These are phyloP conservation scores for Pichia sp. DNA, from an alignment of 1,139 yeast species.

Conservation along the genomic window DNA sequence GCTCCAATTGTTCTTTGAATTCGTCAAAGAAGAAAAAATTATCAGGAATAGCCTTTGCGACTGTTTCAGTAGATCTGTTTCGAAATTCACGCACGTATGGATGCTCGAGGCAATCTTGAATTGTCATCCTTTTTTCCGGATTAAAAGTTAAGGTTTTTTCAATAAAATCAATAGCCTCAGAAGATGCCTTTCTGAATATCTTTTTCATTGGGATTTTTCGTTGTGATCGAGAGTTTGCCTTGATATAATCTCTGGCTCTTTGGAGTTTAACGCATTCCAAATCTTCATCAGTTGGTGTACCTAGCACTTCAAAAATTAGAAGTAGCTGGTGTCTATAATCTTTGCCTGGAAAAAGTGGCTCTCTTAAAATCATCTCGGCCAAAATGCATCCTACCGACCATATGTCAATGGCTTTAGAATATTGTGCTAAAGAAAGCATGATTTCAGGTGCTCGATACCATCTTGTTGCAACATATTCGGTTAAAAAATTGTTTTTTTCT, in stretches of 20 bases:
- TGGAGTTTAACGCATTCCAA: constrained; percentile 70
- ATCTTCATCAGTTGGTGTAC: constrained; percentile 83
- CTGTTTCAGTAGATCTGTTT: constrained; percentile 79
- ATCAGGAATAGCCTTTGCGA: constrained; percentile 61
- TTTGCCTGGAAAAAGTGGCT: constrained; percentile 89
- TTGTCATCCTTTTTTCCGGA: constrained; percentile 71
- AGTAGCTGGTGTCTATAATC: constrained; percentile 89
- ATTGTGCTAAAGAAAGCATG: constrained; percentile 89
- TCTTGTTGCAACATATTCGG: constrained; percentile 95
- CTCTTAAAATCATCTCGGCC: constrained; percentile 83
- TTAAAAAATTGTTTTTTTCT: constrained; percentile 49
- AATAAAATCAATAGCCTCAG: constrained; percentile 69
- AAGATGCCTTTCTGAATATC: constrained; percentile 43
- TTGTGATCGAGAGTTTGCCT: constrained; percentile 66
- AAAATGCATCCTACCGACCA: constrained; percentile 97
- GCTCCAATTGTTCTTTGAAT: constrained; percentile 55
- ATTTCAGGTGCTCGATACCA: constrained; percentile 98
- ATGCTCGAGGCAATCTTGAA: constrained; percentile 72
- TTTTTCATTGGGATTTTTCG: constrained; percentile 46
- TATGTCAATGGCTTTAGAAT: constrained; percentile 90
- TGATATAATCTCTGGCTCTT: constrained; percentile 81
- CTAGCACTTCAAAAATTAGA: constrained; percentile 80
- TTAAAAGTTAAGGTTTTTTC: constrained; percentile 71
- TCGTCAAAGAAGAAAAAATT: constrained; percentile 77
- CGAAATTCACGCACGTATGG: constrained; percentile 77